Evolutionary conservation across 2,329 filamentous ascomycete genomes (phyloP), one percentile per base, ranked within the genome.

Genomic region (Chaetomium globosum): DNA sequence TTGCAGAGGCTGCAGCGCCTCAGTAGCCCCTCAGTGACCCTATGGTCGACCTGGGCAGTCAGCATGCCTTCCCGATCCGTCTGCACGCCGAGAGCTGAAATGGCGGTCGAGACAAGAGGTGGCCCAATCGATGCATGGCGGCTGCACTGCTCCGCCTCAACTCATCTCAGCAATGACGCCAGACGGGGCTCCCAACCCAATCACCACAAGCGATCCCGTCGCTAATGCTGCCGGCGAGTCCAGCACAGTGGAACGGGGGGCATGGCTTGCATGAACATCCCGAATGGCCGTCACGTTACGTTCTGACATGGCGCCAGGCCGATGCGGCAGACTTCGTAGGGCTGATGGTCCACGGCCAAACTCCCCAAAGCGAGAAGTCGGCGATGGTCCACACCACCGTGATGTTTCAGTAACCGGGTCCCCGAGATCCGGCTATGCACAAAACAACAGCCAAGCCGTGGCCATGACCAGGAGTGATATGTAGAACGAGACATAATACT

Each of bases 21-120:
- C 49, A 43, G 12, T 23, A 30, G 13, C n/a, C 5, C 33, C 62
- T 52, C 61, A 64, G 63, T 61, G 53, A 26, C 59, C 55, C 46
- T 46, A 28, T 51, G n/a, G 48, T n/a, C n/a, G 49, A 39, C 46
- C 30, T 7, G 28, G 53, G 31, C 46, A 39, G 61, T 68, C 57
- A 68, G 64, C 59, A 49, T 57, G 54, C 59, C 58, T 68, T 39
- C 64, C 64, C 26, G 48, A 46, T 66, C 57, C 54, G 66, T 59
- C 49, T 65, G 67, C 62, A 65, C 21, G 54, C 23, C 26, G 9
- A 19, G 30, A 68, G 67, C 67, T 67, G 67, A 68, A 68, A 65
- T 46, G 36, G 56, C 61, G 63, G 63, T 65, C 57, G 65, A 59
- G 39, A 48, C 55, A 16, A 4, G 26, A 33, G 26, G 21, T 23